Percentiles rank a stretch among this genome's conserved stretches.
Evolutionary conservation across 352 stramenopile species (phyloP).

Genomic region (Pythium sukuiense): DNA sequence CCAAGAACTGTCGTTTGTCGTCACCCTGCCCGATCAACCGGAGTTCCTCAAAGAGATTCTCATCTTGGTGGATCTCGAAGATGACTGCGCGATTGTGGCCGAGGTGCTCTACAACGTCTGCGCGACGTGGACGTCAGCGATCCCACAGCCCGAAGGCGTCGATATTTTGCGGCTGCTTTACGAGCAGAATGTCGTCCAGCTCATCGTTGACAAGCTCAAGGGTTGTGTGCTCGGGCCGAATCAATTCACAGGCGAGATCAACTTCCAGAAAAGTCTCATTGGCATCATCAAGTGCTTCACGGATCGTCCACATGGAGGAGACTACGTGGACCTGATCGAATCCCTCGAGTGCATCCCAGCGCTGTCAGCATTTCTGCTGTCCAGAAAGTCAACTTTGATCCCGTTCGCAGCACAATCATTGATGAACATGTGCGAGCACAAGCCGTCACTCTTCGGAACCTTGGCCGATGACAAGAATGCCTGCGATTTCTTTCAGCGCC

Average conservation of each 20-base stretch:
- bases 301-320: constrained; percentile 37
- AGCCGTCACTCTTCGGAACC: constrained; percentile 62
- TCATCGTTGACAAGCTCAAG: constrained; percentile 72
- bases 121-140: constrained; percentile 34
- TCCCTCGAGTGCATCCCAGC: constrained; percentile 16
- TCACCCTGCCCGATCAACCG: constrained; percentile 46
- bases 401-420: constrained; percentile 65
- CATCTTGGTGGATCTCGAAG: constrained; percentile 69
- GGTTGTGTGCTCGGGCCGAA: constrained; percentile 60
- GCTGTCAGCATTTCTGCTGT: constrained; percentile 64
- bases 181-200: constrained; percentile 59
- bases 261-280: constrained; percentile 75
- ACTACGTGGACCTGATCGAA: constrained; percentile 21
- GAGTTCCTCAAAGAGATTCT: constrained; percentile 73
- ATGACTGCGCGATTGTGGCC: constrained; percentile 68
- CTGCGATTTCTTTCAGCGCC: constrained; percentile 73
- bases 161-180: constrained; percentile 56
- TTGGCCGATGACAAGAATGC: constrained; percentile 60
- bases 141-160: constrained; percentile 28
- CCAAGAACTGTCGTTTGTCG: constrained; percentile 58
- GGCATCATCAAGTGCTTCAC: constrained; percentile 80
- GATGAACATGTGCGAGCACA: constrained; percentile 80
- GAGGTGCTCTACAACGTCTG: constrained; percentile 73
- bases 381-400: constrained; percentile 62
- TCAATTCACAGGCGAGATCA: constrained; percentile 76